Base-by-base conservation (phyloP, 179 eudicot genomes). In the Beta lomatogona region DNA sequence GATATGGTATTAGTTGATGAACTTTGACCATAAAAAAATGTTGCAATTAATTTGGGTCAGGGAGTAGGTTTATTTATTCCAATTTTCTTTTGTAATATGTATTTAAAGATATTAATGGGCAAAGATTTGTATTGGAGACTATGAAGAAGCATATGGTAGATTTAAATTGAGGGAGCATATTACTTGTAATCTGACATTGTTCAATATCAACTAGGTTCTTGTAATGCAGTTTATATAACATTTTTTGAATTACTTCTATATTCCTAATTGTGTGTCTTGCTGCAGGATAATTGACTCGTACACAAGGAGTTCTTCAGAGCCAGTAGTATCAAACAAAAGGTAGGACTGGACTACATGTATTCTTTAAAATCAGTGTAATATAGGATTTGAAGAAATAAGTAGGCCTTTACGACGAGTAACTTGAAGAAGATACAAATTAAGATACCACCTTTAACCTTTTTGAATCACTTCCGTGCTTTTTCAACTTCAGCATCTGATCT, bases 251-350 rank as follows among this genome's bases (percentile, higher is more conserved):
- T 52, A 36, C n/a, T 54, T 58, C 22, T 46, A 13, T 44, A 52
- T 19, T 71, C 16, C 63, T 71, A 9, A 7, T 36, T 71, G 45
- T 54, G 73, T 79, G 61, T n/a, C 76, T 45, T 52, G 71, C 72
- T 86, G 72, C 92, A 92, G 97, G 89, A 90, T 92, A 81, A 88
- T 91, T 15, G 79, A 83, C 71, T 91, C 94, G 53, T 91, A 86
- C 82, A 72, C 91, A 59, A 93, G 88, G 84, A 89, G 86, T 82
- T 83, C 89, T 64, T 77, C 89, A 46, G 86, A 89, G 86, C 85
- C 84, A 60, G 85, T 83, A 73, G 86, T 21, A 21, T 75, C 82
- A 2, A 77, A 83, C 83, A 89, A 85, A 86, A 93, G 94, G 97
- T 90, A 84, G 48, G 31, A 48, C 7, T 48, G 9, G 0, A 63